Evolutionary conservation across 225 moss, liverwort and hornwort genomes (phyloP), one percentile per base, ranked within the genome.

Genomic region (Physcomitrellopsis africana): DNA sequence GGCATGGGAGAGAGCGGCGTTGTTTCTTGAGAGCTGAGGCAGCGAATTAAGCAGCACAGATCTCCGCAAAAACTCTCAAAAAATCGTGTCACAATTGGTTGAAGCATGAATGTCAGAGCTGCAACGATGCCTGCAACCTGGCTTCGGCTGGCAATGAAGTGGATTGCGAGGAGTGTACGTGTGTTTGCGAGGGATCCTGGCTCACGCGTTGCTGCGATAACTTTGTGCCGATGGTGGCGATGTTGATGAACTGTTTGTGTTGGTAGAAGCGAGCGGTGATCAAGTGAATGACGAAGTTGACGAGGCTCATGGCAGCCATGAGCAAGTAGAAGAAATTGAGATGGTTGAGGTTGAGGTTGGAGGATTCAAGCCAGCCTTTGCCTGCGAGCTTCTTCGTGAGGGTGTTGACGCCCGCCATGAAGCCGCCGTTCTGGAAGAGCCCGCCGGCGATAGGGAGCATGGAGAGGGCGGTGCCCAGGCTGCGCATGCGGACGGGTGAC

Each of bases 381-480:
- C 80, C 81, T 3, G 46, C 42, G 7, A 61, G 2, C 23, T 54
- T 72, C 77, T 68, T 76, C 1, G 75, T 81, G 26, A 81, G 0
- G 11, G 27, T 24, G 66, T 87, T 81, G 18, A 91, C 81, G 10
- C 68, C 71, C 2, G 29, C 79, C 70, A 89, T 83, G 57, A 91
- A 86, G 0, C 73, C 72, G 1, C 84, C 85, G 57, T 83, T 89
- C 55, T 76, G 75, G 59, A 86, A 89, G 52, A 87, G 79, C 10
- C 90, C 92, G 67, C 89, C 11, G 15, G 90, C 87, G 17, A 89
- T 77, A 0, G 89, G 81, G 71, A 87, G 51, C 83, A 90, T 82
- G 24, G 86, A 88, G 27, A 92, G 77, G 11, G 86, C 86, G 0
- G 90, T 81, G 14, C 92, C 92, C 26, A 86, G 69, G 78, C 81